A percentile compares a stretch with the other conserved stretches of the same genome.
These are phyloP conservation scores for Pythium volutum DNA, from an alignment of 352 stramenopile genomes.

Conservation along the genomic window DNA sequence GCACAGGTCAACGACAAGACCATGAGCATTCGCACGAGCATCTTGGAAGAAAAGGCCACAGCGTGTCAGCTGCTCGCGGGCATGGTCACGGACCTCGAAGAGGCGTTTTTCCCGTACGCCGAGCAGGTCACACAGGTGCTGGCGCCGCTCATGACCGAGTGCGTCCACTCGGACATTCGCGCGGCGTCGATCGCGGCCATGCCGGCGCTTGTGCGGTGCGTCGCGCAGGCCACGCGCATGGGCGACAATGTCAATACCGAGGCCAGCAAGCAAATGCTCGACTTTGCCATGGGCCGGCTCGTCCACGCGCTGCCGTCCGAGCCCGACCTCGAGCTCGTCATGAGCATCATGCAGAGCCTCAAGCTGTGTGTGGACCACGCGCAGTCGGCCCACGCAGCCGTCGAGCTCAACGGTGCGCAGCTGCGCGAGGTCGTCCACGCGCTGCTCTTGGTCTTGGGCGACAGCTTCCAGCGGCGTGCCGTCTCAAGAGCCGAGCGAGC, in stretches of 20 bases:
- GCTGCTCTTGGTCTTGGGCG: slow-evolving; percentile 66
- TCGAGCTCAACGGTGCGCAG: slow-evolving; percentile 73
- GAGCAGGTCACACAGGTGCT: slow-evolving; percentile 85
- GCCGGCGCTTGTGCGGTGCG: slow-evolving; percentile 72
- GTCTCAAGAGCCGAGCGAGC: slow-evolving; percentile 40
- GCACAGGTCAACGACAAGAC: slow-evolving; percentile 82
- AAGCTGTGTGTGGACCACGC: slow-evolving; percentile 60
- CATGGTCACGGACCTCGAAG: slow-evolving; percentile 77
- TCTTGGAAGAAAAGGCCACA: slow-evolving; percentile 83
- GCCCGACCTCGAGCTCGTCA: slow-evolving; percentile 78
- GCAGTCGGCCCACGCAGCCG: slow-evolving; percentile 33
- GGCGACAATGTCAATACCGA: slow-evolving; percentile 17
- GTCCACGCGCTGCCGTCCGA: slow-evolving; percentile 78
- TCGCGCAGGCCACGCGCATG: slow-evolving; percentile 38
- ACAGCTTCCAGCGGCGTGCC: slow-evolving; percentile 79
- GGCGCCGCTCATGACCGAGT: slow-evolving; percentile 77
- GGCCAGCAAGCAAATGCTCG: slow-evolving; percentile 81
- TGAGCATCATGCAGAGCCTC: slow-evolving; percentile 88
- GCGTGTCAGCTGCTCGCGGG: slow-evolving; percentile 74
- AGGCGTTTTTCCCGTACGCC: slow-evolving; percentile 83
- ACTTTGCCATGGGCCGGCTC: slow-evolving; percentile 77
- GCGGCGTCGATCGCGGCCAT: slow-evolving; percentile 77
- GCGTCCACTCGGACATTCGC: slow-evolving; percentile 82
- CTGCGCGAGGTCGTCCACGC: slow-evolving; percentile 68
- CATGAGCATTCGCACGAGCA: slow-evolving; percentile 77